Conservation (phyloP, 2,329 filamentous ascomycete species). For the Microdochium trichocladiopsis region DNA sequence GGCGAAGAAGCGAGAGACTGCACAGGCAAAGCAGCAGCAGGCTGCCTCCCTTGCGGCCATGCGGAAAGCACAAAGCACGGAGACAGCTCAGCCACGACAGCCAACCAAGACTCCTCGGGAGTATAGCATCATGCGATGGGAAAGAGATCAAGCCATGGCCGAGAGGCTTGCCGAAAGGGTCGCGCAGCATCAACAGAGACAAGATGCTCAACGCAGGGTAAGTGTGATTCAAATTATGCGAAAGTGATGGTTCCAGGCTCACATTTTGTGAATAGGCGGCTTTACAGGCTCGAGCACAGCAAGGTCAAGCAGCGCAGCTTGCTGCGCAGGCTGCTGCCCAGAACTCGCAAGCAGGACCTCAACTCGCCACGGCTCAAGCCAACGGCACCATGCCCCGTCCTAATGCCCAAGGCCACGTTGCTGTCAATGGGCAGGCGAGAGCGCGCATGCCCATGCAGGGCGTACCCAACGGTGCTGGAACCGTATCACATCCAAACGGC, state of each 20-base stretch:
- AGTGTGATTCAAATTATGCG: conserved; percentile 18
- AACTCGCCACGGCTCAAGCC: conserved; percentile 22
- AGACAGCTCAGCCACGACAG: conserved; percentile 40
- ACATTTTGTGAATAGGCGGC: conserved; percentile 25
- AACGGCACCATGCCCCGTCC: conserved; percentile 29
- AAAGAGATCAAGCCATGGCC: conserved; percentile 66
- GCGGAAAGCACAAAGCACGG: conserved; percentile 63
- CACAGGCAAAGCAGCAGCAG: conserved; percentile 82
- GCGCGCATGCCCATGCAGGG: conserved; percentile 48
- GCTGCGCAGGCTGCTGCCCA: conserved; percentile 29
- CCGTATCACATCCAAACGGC: conserved; percentile 41
- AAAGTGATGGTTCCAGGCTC: conserved; percentile 11
- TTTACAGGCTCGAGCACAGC: conserved; percentile 38
- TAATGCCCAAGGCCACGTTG: conserved; percentile 35
- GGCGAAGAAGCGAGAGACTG: conserved; percentile 86
- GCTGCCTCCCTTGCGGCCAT: conserved; percentile 67
- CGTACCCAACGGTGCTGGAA: conserved; percentile 39
- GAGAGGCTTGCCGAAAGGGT: conserved; percentile 56
- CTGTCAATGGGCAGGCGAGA: conserved; percentile 37
- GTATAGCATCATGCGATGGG: conserved; percentile 83
- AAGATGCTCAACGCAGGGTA: conserved; percentile 47
- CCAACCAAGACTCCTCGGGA: conserved; percentile 75
- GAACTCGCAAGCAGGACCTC: conserved; percentile 25
- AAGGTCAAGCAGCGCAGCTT: conserved; percentile 35
- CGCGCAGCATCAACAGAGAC: conserved; percentile 45